A percentile compares a stretch with the other conserved stretches of the same genome.
Conservation (phyloP, 2,329 filamentous ascomycete species). For the Aspergillus quadrilineatus region DNA sequence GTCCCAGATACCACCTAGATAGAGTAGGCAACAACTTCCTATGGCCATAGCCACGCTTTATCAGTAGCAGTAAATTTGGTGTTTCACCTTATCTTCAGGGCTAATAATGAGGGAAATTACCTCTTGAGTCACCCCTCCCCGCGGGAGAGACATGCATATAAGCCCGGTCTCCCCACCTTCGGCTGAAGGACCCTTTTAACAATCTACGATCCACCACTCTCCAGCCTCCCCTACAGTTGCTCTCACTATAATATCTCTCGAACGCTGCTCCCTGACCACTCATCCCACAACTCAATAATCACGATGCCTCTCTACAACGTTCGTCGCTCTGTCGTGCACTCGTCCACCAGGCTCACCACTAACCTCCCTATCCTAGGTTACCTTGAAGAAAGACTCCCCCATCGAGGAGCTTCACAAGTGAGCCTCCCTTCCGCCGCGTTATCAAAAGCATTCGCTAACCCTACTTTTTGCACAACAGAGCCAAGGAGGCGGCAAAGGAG, state of each 20-base stretch:
- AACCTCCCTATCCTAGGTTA: conserved; percentile 58
- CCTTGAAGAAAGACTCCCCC: conserved; percentile 70
- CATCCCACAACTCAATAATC: background rate
- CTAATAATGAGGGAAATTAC: background rate
- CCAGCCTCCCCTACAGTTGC: background rate
- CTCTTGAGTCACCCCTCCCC: conserved; percentile 13
- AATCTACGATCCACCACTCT: conserved; percentile 1
- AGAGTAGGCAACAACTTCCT: too few species aligned
- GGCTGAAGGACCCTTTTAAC: conserved; percentile 2
- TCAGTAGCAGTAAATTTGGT: background rate
- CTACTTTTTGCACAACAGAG: conserved; percentile 47
- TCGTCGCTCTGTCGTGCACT: conserved; percentile 13
- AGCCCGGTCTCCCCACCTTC: conserved; percentile 2
- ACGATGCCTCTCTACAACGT: conserved; percentile 45
- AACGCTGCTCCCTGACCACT: background rate
- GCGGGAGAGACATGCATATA: conserved; percentile 6
- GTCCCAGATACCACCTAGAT: background rate
- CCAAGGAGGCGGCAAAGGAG: conserved; percentile 70
- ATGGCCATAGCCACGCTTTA: background rate
- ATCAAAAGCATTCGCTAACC: conserved; percentile 16
- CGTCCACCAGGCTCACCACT: background rate
- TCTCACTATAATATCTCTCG: background rate
- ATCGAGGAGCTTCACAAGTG: conserved; percentile 67
- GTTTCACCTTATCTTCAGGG: background rate
- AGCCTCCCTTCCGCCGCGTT: conserved; percentile 24